These are phyloP conservation scores for Vanderwaltozyma tropicalis DNA, from an alignment of 805 yeast species.

Conservation along the genomic window DNA sequence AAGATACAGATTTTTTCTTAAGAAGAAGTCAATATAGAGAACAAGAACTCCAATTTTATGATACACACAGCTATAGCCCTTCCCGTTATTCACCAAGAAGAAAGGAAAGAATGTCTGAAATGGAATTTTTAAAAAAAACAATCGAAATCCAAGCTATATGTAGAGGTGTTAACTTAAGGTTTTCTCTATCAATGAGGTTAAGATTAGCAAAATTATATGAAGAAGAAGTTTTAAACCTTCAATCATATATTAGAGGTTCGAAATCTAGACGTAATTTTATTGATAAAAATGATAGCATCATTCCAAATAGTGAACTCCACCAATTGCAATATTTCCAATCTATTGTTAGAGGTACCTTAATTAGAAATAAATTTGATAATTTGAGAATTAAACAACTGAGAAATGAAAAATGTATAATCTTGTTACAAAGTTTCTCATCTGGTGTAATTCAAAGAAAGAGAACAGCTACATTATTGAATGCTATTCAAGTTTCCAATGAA, in stretches of 20 bases:
- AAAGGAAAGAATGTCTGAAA: constrained; percentile 23
- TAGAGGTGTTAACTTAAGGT: constrained; percentile 60
- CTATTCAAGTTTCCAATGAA: constrained; percentile 2
- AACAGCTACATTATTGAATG: background rate
- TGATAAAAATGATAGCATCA: constrained; percentile 1
- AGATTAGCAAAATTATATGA: constrained; percentile 51
- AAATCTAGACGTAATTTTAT: constrained; percentile 11
- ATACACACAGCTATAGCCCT: constrained; percentile 16
- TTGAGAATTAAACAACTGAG: constrained; percentile 19
- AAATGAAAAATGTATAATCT: constrained; percentile 17
- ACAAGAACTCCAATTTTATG: constrained; percentile 17
- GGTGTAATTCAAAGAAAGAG: constrained; percentile 29
- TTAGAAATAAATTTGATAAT: constrained; percentile 20
- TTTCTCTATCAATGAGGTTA: constrained; percentile 48
- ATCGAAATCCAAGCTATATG: constrained; percentile 56
- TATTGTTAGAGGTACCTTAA: constrained; percentile 36
- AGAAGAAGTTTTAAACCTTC: constrained; percentile 39
- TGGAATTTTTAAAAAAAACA: constrained; percentile 27
- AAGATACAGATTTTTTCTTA: constrained; percentile 21
- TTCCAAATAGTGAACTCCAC: constrained; percentile 27
- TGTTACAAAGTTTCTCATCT: constrained; percentile 32
- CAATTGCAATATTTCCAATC: constrained; percentile 41
- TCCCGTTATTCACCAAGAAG: constrained; percentile 23
- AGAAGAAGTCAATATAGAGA: constrained; percentile 22
- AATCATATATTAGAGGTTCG: constrained; percentile 43